Evolutionary conservation across 805 yeast genomes (phyloP), one percentile per base, ranked within the genome.

Genomic region (Candida namnaoensis): DNA sequence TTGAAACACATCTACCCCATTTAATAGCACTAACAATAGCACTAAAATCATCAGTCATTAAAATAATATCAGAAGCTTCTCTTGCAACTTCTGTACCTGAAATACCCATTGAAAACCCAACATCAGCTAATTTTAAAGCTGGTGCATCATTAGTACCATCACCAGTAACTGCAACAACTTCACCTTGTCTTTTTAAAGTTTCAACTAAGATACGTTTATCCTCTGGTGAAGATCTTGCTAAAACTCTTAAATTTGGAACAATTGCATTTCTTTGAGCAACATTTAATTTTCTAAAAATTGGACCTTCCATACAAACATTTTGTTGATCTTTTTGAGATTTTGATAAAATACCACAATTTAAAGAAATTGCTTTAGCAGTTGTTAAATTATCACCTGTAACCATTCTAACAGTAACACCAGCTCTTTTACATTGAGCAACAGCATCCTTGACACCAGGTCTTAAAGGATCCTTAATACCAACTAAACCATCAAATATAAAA

Each of bases 81-180:
- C 96, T 78, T 9, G 99, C 99, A 47, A 93, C 98, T 64, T 93
- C 99, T 2, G 99, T 93, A 49, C 99, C 99, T 8, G 95, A 75
- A 46, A 90, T 87, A 50, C 99, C 99, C 99, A 93, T 93, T 3
- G 98, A 86, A 58, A 93, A 91, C 2, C 99, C 99, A 44, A 93
- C 95, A 65, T 93, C 98, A 0, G 99, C 99, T 44, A 90, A 71
- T 57, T 91, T 88, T 56, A 93, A 73, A 4, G 99, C 98, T 13
- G 97, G 97, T 0, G 98, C 99, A 71, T 93, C 99, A 61, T 93
- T 93, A 8, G 98, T 91, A 64, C 99, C 99, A 61, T 93, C 99
- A 58, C 99, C 99, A 34, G 99, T 93, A 32, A 91, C 98, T 1
- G 99, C 99, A 39, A 93, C 99, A 32, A 91, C 95, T 56, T 93